Evolutionary conservation across 495 filamentous ascomycete species (phyloP).

Genomic region (Penicillium turbatum): DNA sequence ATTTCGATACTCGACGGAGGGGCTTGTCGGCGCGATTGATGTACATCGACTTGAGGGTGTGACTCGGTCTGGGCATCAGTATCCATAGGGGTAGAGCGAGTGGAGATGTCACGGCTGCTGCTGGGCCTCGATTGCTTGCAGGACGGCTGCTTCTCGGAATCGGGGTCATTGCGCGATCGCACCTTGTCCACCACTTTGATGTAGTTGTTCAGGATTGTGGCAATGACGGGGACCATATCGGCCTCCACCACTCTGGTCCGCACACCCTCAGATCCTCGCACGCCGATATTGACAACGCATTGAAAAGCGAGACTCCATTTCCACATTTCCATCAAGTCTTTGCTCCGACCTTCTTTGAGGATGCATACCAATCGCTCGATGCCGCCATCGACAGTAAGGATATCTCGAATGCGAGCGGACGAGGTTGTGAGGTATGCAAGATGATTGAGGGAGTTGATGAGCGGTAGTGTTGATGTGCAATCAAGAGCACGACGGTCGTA

Average conservation of each 20-base stretch:
- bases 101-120: conserved; percentile 21
- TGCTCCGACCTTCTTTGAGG: conserved; percentile 90
- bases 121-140: conserved; percentile 40
- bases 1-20: conserved; percentile 75
- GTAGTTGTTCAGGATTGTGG: conserved; percentile 98
- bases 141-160: conserved; percentile 48
- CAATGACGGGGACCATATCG: conserved; percentile 98
- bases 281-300: conserved; percentile 97
- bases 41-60: conserved; percentile 39
- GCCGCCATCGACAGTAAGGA: conserved; percentile 95
- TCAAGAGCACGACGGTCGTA: conserved; percentile 97
- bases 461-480: conserved; percentile 92
- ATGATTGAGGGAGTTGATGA: conserved; percentile 98
- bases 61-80: conserved; percentile 34
- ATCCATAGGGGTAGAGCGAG: conserved; percentile 4
- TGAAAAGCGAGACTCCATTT: conserved; percentile 99
- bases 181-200: conserved; percentile 91
- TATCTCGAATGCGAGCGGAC: conserved; percentile 95
- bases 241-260: conserved; percentile 94
- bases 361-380: conserved; percentile 96
- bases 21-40: conserved; percentile 57
- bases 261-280: conserved; percentile 89
- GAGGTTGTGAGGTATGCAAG: conserved; percentile 97
- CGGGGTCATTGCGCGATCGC: conserved; percentile 73
- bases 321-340: conserved; percentile 99